phyloP scores from a whole-genome alignment of 2,329 filamentous ascomycete species.

The Diplodia scrobiculata region DNA sequence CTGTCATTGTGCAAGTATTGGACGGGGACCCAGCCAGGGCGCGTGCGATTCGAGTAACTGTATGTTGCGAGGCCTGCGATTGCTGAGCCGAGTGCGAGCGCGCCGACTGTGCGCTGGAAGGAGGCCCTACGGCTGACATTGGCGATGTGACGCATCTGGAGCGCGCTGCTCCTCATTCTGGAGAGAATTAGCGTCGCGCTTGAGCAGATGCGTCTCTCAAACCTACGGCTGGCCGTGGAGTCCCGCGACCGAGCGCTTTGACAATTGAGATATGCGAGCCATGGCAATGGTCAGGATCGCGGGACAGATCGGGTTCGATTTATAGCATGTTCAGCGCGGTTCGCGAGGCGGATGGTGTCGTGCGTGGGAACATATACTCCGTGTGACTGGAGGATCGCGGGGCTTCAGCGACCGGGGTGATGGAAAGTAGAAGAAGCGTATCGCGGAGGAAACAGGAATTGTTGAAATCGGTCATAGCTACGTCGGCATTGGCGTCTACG shows the following conservation, averaged over 20 bases:
- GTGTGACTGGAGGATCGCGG: background rate
- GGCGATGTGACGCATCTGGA: background rate
- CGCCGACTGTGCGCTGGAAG: slow-evolving; percentile 16
- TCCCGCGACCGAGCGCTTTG: slow-evolving; percentile 20
- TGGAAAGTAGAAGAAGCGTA: background rate
- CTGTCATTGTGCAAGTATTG: slow-evolving; percentile 15
- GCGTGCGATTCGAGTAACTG: background rate
- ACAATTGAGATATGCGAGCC: slow-evolving; percentile 23
- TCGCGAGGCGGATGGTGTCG: background rate
- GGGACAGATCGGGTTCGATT: slow-evolving; percentile 19
- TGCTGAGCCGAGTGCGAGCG: slow-evolving; percentile 21
- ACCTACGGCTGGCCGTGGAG: slow-evolving; percentile 3
- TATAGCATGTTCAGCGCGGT: slow-evolving; percentile 16
- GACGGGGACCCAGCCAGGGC: background rate
- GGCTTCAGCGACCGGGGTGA: background rate
- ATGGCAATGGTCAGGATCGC: slow-evolving; percentile 14
- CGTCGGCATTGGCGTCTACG: slow-evolving; percentile 4
- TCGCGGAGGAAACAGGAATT: slow-evolving; percentile 19
- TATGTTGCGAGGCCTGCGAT: slow-evolving; percentile 13
- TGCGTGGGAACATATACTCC: background rate
- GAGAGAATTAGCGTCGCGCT: slow-evolving; percentile 5
- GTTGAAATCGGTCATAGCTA: slow-evolving; percentile 25
- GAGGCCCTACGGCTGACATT: slow-evolving; percentile 6
- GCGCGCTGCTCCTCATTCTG: slow-evolving; percentile 3
- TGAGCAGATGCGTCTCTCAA: background rate